Base-by-base conservation (phyloP, 2,329 filamentous ascomycete species). In the Cadophora sp. region DNA sequence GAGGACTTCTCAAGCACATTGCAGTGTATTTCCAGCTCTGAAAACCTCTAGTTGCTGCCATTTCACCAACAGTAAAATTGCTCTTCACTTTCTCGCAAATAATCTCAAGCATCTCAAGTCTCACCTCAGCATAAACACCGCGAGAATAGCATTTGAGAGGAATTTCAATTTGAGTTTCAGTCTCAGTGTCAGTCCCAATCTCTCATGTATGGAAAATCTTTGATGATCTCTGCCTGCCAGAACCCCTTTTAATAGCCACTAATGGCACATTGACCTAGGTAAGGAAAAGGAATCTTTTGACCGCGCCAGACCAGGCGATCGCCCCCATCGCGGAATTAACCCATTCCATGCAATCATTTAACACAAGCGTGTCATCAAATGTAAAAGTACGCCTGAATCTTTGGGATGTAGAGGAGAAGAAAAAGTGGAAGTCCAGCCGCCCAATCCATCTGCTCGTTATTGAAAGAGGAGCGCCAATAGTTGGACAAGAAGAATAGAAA, bases 271-370 rank as follows among this genome's bases (percentile, higher is more conserved):
- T 71, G 68, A 69, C 70, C 71, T 65, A 69, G 66, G 64, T 63
- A 71, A 73, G 67, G 71, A 76, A 77, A 75, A 73, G 61, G 73
- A 76, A 76, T 75, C 74, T 76, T 77, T 77, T 76, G 72, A 74
- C 73, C 75, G 67, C 73, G 71, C 75, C 76, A 71, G 68, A 73
- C 75, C 72, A 68, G 68, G 72, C 67, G 63, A 70, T 75, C 72
- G 71, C 72, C 74, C 73, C 62, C 69, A 74, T 71, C 64, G 71
- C 62, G 66, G 71, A 75, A 74, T 75, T 73, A 74, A 73, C 74
- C 75, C 71, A 74, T 75, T 77, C 76, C 76, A 77, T 77, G 73
- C 75, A 73, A 75, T 74, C 73, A 71, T 74, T 74, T 68, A 75
- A 73, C 72, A 74, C 73, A 76, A 76, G 72, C 68, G 74, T 76